A percentile compares a stretch with the other conserved stretches of the same genome.
Evolutionary conservation across 2,329 filamentous ascomycete species (phyloP).

Genomic region (Endoconidiophora laricicola): DNA sequence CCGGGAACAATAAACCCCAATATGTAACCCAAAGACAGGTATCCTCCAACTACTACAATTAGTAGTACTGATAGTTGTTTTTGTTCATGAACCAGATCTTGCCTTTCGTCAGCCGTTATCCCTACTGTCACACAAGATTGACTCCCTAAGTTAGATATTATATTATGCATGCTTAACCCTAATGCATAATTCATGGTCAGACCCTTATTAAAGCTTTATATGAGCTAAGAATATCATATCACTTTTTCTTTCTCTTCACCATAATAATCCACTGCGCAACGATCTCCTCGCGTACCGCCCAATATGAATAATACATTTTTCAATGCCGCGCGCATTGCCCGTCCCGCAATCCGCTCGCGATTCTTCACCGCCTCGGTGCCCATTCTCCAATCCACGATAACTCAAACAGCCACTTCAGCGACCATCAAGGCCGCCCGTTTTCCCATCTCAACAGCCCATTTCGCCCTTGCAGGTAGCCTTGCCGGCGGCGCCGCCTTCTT

Average conservation of each 20-base stretch:
- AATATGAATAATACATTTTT: slow-evolving; percentile 7
- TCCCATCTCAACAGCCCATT: background rate
- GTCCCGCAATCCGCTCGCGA: background rate
- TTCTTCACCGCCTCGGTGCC: slow-evolving; percentile 7
- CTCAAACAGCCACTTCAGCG: background rate
- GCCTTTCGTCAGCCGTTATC: too few species aligned
- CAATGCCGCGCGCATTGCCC: slow-evolving; percentile 4
- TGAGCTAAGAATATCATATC: background rate
- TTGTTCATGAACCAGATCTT: background rate
- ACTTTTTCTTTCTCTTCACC: background rate
- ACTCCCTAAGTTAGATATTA: too few species aligned
- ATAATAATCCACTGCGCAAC: background rate
- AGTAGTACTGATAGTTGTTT: background rate
- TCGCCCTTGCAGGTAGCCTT: background rate
- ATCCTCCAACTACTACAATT: background rate
- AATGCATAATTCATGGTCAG: background rate
- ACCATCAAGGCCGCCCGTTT: background rate
- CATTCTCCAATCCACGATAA: background rate
- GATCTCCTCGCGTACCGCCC: background rate
- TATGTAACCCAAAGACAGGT: too few species aligned
- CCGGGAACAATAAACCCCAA: too few species aligned
- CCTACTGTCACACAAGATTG: too few species aligned
- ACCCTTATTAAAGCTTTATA: background rate
- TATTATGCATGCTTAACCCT: background rate
- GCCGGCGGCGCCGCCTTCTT: background rate